phyloP scores from a whole-genome alignment of 1,139 yeast species.

The Hansenula anomala region DNA sequence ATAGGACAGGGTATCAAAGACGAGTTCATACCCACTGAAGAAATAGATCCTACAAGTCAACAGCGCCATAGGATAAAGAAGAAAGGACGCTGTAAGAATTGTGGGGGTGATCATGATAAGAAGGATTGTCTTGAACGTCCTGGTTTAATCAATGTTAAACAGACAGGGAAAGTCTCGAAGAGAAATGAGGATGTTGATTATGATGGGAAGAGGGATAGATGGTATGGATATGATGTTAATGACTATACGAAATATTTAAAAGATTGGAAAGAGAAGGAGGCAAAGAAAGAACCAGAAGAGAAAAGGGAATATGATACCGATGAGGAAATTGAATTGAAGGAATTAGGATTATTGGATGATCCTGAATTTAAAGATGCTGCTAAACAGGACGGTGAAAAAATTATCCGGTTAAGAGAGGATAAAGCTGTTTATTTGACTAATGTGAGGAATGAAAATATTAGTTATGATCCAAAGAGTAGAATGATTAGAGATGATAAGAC shows the following conservation, averaged over 20 bases:
- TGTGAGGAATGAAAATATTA: conserved; percentile 23
- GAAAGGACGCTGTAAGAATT: conserved; percentile 40
- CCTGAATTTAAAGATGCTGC: background rate
- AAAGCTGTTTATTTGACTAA: conserved; percentile 33
- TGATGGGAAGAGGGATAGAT: conserved; percentile 71
- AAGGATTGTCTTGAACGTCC: conserved; percentile 51
- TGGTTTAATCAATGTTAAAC: conserved; percentile 19
- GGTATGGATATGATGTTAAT: conserved; percentile 66
- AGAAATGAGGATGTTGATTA: conserved; percentile 41
- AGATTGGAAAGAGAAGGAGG: conserved; percentile 30
- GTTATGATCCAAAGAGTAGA: conserved; percentile 56
- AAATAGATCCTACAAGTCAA: too few species aligned
- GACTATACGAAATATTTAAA: conserved; percentile 52
- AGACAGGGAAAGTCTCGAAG: conserved; percentile 3
- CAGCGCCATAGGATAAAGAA: conserved; percentile 26
- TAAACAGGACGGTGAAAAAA: conserved; percentile 19
- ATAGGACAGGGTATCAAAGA: conserved; percentile 33
- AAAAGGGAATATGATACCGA: conserved; percentile 22
- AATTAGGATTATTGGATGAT: conserved; percentile 35
- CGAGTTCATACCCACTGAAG: conserved; percentile 20
- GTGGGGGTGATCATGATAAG: conserved; percentile 46
- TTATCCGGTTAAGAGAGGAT: conserved; percentile 34
- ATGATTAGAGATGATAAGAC: conserved; percentile 39
- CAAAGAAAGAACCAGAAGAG: conserved; percentile 23
- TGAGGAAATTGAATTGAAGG: conserved; percentile 37